A percentile compares a stretch with the other conserved stretches of the same genome.
phyloP scores from a whole-genome alignment of 1,139 yeast genomes.

The Candida tropicalis region DNA sequence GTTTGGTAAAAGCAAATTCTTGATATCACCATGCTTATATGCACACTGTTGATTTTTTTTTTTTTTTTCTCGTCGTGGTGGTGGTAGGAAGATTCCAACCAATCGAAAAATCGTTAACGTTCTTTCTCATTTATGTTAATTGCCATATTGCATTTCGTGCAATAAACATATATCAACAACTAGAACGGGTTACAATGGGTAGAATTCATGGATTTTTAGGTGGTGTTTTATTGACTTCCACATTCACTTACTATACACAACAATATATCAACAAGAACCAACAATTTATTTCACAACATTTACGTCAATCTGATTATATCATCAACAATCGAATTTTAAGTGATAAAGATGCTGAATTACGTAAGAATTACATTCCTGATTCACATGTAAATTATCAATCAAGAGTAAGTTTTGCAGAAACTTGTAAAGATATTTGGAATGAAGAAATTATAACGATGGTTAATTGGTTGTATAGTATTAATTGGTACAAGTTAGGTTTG shows the following conservation, averaged over 20 bases:
- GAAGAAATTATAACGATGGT: constrained; percentile 69
- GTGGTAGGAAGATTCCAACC: constrained; percentile 1
- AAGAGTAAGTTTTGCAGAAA: constrained; percentile 48
- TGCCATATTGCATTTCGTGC: too few relatives aligned
- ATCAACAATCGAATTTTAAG: constrained; percentile 53
- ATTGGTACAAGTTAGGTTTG: constrained; percentile 50
- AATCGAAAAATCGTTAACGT: constrained; percentile 1
- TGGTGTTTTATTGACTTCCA: constrained; percentile 68
- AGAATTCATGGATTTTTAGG: constrained; percentile 71
- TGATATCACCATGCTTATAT: too few relatives aligned
- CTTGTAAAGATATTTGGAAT: constrained; percentile 82
- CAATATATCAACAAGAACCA: constrained; percentile 56
- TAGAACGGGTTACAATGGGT: constrained; percentile 55
- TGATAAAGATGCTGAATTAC: constrained; percentile 29
- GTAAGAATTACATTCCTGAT: constrained; percentile 2
- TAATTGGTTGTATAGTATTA: constrained; percentile 62
- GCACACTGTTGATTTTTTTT: too few relatives aligned
- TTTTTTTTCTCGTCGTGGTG: too few relatives aligned
- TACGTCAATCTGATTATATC: constrained; percentile 50
- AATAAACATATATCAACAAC: too few relatives aligned
- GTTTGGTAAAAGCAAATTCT: too few relatives aligned
- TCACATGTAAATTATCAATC: constrained; percentile 23
- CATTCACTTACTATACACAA: constrained; percentile 66
- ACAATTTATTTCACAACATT: constrained; percentile 46
- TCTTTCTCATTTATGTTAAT: not conserved